These are phyloP conservation scores for Sapria himalayana DNA, from an alignment of 345 rosid genomes.

Conservation along the genomic window DNA sequence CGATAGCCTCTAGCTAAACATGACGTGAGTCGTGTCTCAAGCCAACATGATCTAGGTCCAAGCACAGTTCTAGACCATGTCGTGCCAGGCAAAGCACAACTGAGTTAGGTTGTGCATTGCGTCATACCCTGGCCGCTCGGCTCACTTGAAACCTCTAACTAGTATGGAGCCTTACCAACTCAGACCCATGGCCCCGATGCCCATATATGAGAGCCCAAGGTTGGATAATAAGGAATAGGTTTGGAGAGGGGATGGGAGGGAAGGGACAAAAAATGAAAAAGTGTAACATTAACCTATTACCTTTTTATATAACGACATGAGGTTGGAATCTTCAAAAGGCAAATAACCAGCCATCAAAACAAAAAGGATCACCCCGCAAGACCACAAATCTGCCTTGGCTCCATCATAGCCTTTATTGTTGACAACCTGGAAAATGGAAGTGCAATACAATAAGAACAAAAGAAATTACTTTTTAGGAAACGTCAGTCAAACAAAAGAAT, in stretches of 20 bases:
- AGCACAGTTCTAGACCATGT: too few species aligned
- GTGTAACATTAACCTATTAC: conserved; percentile 30
- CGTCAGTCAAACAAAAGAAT: too few species aligned
- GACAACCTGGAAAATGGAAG: conserved; percentile 37
- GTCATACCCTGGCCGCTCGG: too few species aligned
- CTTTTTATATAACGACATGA: conserved; percentile 64
- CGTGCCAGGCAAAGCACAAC: too few species aligned
- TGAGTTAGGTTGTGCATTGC: too few species aligned
- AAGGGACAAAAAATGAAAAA: neutral
- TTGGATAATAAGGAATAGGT: neutral
- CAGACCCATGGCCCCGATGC: too few species aligned
- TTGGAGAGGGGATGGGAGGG: neutral
- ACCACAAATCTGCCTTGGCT: conserved; percentile 95
- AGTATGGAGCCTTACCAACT: too few species aligned
- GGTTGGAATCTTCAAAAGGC: conserved; percentile 89
- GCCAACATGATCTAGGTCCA: too few species aligned
- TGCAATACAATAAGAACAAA: neutral
- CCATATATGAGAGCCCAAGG: too few species aligned
- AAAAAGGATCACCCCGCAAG: conserved; percentile 93
- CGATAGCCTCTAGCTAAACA: too few species aligned
- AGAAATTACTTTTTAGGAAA: conserved; percentile 7
- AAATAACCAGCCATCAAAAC: conserved; percentile 95
- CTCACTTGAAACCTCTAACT: too few species aligned
- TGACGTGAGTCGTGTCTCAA: too few species aligned
- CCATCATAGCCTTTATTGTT: conserved; percentile 95